Percentiles rank a stretch among this genome's conserved stretches.
phyloP scores from a whole-genome alignment of 345 rosid species.

The Salix viminalis region DNA sequence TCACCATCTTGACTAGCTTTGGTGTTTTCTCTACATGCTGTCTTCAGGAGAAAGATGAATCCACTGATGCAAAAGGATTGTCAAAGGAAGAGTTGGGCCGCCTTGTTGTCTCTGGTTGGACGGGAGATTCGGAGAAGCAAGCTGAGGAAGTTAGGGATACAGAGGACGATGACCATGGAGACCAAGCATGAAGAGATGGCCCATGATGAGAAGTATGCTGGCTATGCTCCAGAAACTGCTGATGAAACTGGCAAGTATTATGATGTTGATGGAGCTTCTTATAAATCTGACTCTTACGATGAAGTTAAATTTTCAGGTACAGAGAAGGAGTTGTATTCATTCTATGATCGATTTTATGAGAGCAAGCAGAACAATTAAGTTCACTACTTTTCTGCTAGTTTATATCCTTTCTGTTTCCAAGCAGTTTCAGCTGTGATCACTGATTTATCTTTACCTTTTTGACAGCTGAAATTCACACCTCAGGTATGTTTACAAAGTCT shows the following conservation, averaged over 20 bases:
- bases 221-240: slow-evolving; percentile 65
- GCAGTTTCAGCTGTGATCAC: background rate
- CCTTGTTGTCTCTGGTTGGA: slow-evolving; percentile 97
- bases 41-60: slow-evolving; percentile 39
- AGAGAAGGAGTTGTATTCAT: slow-evolving; percentile 87
- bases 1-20: slow-evolving; percentile 9
- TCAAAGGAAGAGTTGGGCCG: slow-evolving; percentile 93
- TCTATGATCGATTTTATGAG: slow-evolving; percentile 76
- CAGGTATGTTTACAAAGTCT: slow-evolving; percentile 93
- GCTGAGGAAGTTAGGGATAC: slow-evolving; percentile 26
- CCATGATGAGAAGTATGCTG: slow-evolving; percentile 49
- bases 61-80: slow-evolving; percentile 56
- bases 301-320: slow-evolving; percentile 63
- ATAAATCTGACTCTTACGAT: slow-evolving; percentile 44
- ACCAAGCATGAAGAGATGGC: slow-evolving; percentile 40
- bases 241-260: slow-evolving; percentile 48
- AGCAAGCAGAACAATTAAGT: slow-evolving; percentile 76
- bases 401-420: background rate
- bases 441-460: slow-evolving; percentile 10
- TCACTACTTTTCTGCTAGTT: slow-evolving; percentile 11
- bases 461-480: slow-evolving; percentile 5
- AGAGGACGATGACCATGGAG: slow-evolving; percentile 34
- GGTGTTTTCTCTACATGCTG: slow-evolving; percentile 11
- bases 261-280: slow-evolving; percentile 45
- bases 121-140: slow-evolving; percentile 61